Evolutionary conservation across 2,329 filamentous ascomycete genomes (phyloP), one percentile per base, ranked within the genome.

Genomic region (Botryotinia globosa): DNA sequence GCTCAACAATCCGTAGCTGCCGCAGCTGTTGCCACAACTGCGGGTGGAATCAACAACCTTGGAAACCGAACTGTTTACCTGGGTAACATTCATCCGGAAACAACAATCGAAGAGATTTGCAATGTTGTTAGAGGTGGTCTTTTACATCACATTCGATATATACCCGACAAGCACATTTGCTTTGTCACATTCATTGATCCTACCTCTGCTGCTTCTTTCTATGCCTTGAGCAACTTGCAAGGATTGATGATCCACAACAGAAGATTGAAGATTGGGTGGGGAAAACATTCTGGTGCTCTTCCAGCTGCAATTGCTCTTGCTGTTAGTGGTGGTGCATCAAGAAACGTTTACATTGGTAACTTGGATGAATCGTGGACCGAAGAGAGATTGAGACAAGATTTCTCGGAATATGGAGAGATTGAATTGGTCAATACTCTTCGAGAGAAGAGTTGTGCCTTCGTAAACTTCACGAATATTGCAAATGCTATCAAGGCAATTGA

Each of bases 401-500:
- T 99, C 82, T 93, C 94, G 48, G 95, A 98, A 82, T 98, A 93
- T 79, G 96, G 96, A 77, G 96, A 99, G 83, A 98, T 99, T 80
- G 96, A 99, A 84, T 86, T 99, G 76, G 94, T 99, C 75, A 99
- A 99, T 84, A 93, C 96, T 25, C 86, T 99, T 74, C 91, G 96
- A 71, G 96, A 99, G 86, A 99, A 99, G 90, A 98, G 94, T 85
- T 99, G 96, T 82, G 96, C 96, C 0, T 99, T 99, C 81, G 96
- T 99, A 82, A 99, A 99, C 85, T 99, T 99, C 82, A 99, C 96
- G 81, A 99, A 99, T 85, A 99, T 99, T 81, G 96, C 96, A 81
- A 99, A 99, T 79, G 96, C 96, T 68, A 99, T 99, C 86, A 99
- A 99, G 86, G 96, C 96, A 1, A 99, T 99, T 76, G 96, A 99